Conservation (phyloP, 345 rosid genomes). For the Populus euphratica region DNA sequence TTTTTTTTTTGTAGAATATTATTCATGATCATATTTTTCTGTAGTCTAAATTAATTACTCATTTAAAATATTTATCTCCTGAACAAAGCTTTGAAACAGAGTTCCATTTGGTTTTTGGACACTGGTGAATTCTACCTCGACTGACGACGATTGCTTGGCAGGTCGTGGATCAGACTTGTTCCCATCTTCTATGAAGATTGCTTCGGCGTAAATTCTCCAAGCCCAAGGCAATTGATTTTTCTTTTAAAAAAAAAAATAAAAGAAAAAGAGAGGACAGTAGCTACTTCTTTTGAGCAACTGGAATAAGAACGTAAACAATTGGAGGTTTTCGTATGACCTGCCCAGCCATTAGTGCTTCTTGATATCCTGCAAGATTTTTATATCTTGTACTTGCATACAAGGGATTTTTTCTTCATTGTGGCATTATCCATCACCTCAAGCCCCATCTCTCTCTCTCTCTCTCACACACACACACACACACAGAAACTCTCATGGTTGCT, state of each 20-base stretch:
- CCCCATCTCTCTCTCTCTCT: background rate
- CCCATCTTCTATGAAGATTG: background rate
- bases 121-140: background rate
- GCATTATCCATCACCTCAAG: background rate
- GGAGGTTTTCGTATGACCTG: background rate
- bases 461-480: too few species aligned
- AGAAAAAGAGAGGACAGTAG: background rate
- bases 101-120: background rate
- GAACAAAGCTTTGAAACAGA: background rate
- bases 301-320: conserved; percentile 25
- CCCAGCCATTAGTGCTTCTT: background rate
- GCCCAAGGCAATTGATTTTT: background rate
- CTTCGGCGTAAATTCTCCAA: conserved; percentile 1
- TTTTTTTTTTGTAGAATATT: background rate
- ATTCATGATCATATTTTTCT: background rate
- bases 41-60: background rate
- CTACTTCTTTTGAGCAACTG: conserved; percentile 8
- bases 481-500: background rate
- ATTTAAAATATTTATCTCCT: background rate
- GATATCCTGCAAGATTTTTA: conserved; percentile 8
- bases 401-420: background rate
- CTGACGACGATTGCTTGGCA: background rate
- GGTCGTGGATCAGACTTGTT: conserved; percentile 4
- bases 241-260: background rate
- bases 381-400: background rate